A percentile compares a stretch with the other conserved stretches of the same genome.
Conservation (phyloP, 352 stramenopile species). For the Thraustochytrium striatum region DNA sequence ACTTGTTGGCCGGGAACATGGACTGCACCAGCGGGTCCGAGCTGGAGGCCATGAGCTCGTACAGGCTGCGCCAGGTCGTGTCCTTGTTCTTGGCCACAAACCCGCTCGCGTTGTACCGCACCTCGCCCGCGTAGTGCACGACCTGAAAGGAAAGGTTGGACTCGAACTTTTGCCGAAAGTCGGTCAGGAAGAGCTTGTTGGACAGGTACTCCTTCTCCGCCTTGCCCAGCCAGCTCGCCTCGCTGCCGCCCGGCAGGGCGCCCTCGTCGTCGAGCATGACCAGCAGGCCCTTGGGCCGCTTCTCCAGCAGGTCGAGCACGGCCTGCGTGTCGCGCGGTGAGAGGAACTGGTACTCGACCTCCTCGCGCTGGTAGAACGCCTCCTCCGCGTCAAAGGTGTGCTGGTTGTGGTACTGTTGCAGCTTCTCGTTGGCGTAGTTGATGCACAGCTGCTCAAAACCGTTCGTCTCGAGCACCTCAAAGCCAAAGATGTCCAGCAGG, state of each 20-base stretch:
- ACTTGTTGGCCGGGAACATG: slow-evolving; percentile 62
- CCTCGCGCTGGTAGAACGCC: slow-evolving; percentile 70
- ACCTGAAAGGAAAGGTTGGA: slow-evolving; percentile 60
- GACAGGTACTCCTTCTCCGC: slow-evolving; percentile 45
- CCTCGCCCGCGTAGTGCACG: slow-evolving; percentile 47
- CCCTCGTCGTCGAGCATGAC: slow-evolving; percentile 79
- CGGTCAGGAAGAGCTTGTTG: slow-evolving; percentile 39
- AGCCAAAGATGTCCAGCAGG: slow-evolving; percentile 85
- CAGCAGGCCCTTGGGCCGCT: slow-evolving; percentile 74
- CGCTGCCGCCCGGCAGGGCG: slow-evolving; percentile 73
- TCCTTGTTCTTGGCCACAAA: slow-evolving; percentile 57
- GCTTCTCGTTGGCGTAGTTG: slow-evolving; percentile 78
- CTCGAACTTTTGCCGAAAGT: slow-evolving; percentile 14
- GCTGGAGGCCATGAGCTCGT: slow-evolving; percentile 17
- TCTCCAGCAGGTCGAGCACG: slow-evolving; percentile 76
- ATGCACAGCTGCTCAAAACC: slow-evolving; percentile 87
- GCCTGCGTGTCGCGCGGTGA: slow-evolving; percentile 75
- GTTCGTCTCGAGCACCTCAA: slow-evolving; percentile 87
- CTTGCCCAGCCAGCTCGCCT: slow-evolving; percentile 75
- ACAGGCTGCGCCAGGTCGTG: slow-evolving; percentile 32
- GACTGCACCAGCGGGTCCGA: slow-evolving; percentile 56
- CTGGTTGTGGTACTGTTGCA: slow-evolving; percentile 76
- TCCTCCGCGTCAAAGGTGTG: slow-evolving; percentile 80
- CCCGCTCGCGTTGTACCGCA: slow-evolving; percentile 31
- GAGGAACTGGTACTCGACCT: slow-evolving; percentile 59